phyloP scores from a whole-genome alignment of 2,329 filamentous ascomycete genomes.

The Elsinoe fawcettii region DNA sequence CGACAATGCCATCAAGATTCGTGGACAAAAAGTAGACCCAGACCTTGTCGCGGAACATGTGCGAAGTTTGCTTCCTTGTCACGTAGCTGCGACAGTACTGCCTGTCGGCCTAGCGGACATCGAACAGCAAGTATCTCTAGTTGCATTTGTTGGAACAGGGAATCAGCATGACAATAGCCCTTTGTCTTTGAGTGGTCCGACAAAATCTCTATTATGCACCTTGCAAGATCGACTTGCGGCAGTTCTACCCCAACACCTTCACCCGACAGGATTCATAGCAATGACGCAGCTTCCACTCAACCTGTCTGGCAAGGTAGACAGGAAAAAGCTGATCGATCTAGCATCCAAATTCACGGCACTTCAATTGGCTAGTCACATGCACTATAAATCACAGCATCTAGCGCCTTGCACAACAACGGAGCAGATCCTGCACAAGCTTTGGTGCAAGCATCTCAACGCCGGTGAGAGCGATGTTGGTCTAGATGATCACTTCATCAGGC shows the following conservation, averaged over 20 bases:
- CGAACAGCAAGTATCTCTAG: neutral
- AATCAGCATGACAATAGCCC: neutral
- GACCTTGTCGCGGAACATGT: constrained; percentile 61
- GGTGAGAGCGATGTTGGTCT: neutral
- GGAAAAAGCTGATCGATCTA: neutral
- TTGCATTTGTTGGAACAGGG: neutral
- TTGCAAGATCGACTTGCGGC: neutral
- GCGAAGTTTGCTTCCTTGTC: neutral
- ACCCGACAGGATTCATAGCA: constrained; percentile 73
- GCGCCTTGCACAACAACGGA: neutral
- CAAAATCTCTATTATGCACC: neutral
- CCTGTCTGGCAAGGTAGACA: neutral
- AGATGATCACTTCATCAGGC: neutral
- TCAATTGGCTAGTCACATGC: neutral
- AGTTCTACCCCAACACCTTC: constrained; percentile 73
- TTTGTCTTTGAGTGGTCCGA: neutral
- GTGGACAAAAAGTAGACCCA: constrained; percentile 87
- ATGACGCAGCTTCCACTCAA: constrained; percentile 62
- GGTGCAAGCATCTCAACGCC: neutral
- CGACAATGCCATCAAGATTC: constrained; percentile 86
- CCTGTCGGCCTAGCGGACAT: neutral
- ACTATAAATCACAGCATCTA: neutral
- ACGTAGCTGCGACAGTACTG: neutral
- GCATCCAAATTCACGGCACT: neutral
- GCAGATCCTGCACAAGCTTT: neutral